Base-by-base conservation (phyloP, 2,329 filamentous ascomycete genomes). In the Colletotrichum agaves region DNA sequence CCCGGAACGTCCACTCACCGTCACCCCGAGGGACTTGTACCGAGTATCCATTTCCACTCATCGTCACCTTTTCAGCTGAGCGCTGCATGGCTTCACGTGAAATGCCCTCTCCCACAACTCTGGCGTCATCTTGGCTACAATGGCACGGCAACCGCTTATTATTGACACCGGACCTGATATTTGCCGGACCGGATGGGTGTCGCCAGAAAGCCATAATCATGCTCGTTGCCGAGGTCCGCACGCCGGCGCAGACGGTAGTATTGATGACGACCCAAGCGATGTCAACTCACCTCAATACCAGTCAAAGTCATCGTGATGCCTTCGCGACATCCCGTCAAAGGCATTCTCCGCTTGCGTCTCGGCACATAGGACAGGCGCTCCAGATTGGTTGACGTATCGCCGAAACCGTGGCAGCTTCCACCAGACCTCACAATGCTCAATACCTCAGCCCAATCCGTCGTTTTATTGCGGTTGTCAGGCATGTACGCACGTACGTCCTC, bases 311-410 rank as follows among this genome's bases (percentile, higher is more conserved):
- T 37, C 41, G 58, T 44, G 35, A 13, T 19, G 33, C 31, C 43
- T 39, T 33, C 57, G 33, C 44, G 57, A 61, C 33, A 23, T 17
- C 37, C 33, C 37, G 15, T 56, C 52, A 19, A 37, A 21, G 19
- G 46, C 58, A 17, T n/a, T 33, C 21, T 52, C 35, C 35, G 58
- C 43, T 61, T 52, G 46, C 58, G 58, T 61, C 58, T 52, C 46
- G 37, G 37, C 46, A 52, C 46, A 31, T 46, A 61, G 35, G 6
- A 12, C 15, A 15, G 37, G 23, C 58, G 46, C 46, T 13, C 11
- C 7, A 52, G 10, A 43, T 61, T 10, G n/a, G 46, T 52, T 50
- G 58, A 33, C 35, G n/a, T 52, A 31, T n/a, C 31, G 12, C 35
- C 47, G 46, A 52, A 41, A 43, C 11, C 46, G 41, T 31, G 8